These are phyloP conservation scores for Picea glauca DNA, from an alignment of 75 land plant genomes.

Conservation along the genomic window DNA sequence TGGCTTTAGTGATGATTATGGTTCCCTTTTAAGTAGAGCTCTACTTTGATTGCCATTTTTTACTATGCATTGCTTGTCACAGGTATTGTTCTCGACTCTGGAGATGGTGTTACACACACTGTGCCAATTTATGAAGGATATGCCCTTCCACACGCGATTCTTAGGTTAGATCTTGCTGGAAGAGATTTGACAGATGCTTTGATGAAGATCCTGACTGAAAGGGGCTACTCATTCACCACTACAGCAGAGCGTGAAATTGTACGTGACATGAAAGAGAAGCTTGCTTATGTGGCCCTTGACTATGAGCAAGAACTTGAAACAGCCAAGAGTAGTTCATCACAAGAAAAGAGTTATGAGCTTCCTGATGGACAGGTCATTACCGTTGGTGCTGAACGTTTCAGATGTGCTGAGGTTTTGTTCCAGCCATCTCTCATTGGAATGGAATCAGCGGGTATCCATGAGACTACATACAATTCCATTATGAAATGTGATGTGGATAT, in stretches of 20 bases:
- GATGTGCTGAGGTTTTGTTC: slow-evolving; percentile 47
- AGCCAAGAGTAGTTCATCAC: slow-evolving; percentile 21
- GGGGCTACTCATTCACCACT: slow-evolving; percentile 34
- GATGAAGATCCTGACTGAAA: slow-evolving; percentile 42
- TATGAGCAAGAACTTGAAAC: slow-evolving; percentile 43
- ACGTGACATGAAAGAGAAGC: slow-evolving; percentile 44
- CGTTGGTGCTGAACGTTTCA: slow-evolving; percentile 42
- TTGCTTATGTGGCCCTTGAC: slow-evolving; percentile 42
- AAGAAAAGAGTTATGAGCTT: slow-evolving; percentile 46
- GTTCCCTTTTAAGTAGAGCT: too few relatives aligned
- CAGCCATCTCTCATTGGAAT: slow-evolving; percentile 44
- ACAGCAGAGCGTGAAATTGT: slow-evolving; percentile 29
- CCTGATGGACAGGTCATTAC: slow-evolving; percentile 50
- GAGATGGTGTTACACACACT: slow-evolving; percentile 56
- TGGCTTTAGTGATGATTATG: too few relatives aligned
- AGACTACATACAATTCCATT: slow-evolving; percentile 45
- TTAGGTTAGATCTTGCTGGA: slow-evolving; percentile 46
- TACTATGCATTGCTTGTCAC: neutral
- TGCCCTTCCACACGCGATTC: slow-evolving; percentile 46
- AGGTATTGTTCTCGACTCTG: slow-evolving; percentile 39
- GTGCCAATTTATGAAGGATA: slow-evolving; percentile 46
- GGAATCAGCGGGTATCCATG: slow-evolving; percentile 45
- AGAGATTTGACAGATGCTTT: slow-evolving; percentile 38
- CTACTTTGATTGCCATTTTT: too few relatives aligned
- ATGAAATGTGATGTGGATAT: slow-evolving; percentile 48